Evolutionary conservation across 805 yeast genomes (phyloP).

Genomic region (Wickerhamiella parazyma): DNA sequence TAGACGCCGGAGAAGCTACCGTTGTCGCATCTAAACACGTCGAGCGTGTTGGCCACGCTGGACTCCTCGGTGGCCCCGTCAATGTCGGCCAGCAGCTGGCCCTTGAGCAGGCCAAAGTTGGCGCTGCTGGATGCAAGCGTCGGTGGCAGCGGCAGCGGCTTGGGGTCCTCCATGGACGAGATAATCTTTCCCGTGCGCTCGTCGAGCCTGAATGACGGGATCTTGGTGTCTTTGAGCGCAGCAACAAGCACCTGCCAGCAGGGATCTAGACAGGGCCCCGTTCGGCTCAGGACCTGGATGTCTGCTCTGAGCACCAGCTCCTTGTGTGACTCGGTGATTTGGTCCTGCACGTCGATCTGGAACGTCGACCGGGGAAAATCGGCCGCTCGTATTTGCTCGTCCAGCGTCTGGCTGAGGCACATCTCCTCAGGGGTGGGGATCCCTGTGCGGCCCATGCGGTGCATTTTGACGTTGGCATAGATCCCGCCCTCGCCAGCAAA

Average conservation of each 20-base stretch:
- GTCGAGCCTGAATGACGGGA: slow-evolving; percentile 59
- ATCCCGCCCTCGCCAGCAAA: slow-evolving; percentile 36
- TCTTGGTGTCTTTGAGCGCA: slow-evolving; percentile 43
- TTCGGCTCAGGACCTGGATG: slow-evolving; percentile 61
- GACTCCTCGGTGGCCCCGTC: slow-evolving; percentile 79
- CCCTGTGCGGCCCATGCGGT: slow-evolving; percentile 53
- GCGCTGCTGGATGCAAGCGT: slow-evolving; percentile 31
- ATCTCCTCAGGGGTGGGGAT: slow-evolving; percentile 82
- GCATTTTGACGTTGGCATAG: slow-evolving; percentile 64
- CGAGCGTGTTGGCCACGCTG: slow-evolving; percentile 40
- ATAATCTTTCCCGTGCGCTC: slow-evolving; percentile 37
- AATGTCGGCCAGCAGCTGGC: slow-evolving; percentile 49
- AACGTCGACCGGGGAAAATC: slow-evolving; percentile 34
- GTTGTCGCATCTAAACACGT: slow-evolving; percentile 27
- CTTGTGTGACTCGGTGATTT: slow-evolving; percentile 24
- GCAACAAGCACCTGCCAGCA: slow-evolving; percentile 55
- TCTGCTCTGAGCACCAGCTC: slow-evolving; percentile 55
- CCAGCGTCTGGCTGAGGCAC: slow-evolving; percentile 50
- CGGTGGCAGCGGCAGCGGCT: slow-evolving; percentile 30
- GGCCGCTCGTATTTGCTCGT: slow-evolving; percentile 46
- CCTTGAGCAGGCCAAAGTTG: slow-evolving; percentile 39
- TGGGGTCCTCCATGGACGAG: slow-evolving; percentile 33
- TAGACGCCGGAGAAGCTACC: slow-evolving; percentile 11
- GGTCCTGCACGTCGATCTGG: slow-evolving; percentile 21
- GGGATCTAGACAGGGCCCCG: slow-evolving; percentile 70